These are phyloP conservation scores for Anthracocystis walkeri DNA, from an alignment of 1,284 basidiomycete genomes.

Conservation along the genomic window DNA sequence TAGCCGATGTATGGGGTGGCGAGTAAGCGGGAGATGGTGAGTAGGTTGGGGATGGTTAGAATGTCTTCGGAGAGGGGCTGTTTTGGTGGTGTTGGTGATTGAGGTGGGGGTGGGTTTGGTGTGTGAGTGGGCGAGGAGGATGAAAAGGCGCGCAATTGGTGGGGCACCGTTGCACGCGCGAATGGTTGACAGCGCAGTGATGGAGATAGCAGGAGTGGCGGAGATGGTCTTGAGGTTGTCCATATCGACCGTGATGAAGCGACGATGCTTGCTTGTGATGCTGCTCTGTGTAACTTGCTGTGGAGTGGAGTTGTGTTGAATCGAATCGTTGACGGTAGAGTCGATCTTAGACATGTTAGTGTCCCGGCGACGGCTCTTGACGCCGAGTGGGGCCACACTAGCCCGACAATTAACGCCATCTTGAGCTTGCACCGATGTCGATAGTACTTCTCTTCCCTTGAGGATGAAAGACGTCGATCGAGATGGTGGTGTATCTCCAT, in stretches of 20 bases:
- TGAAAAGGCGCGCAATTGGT: background rate
- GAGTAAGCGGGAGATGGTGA: constrained; percentile 86
- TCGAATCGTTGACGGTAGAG: background rate
- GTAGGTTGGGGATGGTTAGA: constrained; percentile 91
- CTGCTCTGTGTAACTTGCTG: background rate
- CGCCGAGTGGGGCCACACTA: constrained; percentile 10
- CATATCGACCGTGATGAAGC: background rate
- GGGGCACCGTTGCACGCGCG: no score
- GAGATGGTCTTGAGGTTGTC: background rate
- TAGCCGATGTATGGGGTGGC: constrained; percentile 91
- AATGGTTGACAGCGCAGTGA: background rate
- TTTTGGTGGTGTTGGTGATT: constrained; percentile 65
- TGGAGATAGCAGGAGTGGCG: no score
- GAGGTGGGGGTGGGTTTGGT: constrained; percentile 75
- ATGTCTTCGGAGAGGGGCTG: constrained; percentile 79
- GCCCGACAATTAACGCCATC: constrained; percentile 24
- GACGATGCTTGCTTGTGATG: background rate
- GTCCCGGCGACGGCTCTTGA: constrained; percentile 1
- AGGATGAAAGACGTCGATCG: background rate
- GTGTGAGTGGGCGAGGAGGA: background rate
- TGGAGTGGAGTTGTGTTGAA: background rate
- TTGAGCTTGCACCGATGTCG: background rate
- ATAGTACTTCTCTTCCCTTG: background rate
- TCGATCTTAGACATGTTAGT: background rate
- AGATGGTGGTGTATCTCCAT: constrained; percentile 6